Percentiles rank a stretch among this genome's conserved stretches.
Evolutionary conservation across 495 filamentous ascomycete species (phyloP).

Genomic region (Podospora pseudopauciseta): DNA sequence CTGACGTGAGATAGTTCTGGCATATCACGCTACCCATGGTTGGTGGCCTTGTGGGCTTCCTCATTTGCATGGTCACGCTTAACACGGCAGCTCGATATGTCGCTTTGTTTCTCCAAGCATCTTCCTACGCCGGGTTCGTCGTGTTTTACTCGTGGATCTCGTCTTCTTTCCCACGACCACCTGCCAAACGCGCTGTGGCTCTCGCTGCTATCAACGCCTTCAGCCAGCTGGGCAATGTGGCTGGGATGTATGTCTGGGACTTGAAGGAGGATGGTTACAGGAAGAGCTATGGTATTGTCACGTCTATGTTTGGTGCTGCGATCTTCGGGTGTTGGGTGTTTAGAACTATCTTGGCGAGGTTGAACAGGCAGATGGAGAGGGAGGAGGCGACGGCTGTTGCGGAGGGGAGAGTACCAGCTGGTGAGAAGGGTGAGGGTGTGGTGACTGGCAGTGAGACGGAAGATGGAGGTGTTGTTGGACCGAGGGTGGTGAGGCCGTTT

Average conservation of each 20-base stretch:
- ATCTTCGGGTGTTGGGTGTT: conserved; percentile 44
- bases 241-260: conserved; percentile 71
- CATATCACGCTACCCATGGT: conserved; percentile 67
- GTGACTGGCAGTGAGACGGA: background rate
- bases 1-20: conserved; percentile 50
- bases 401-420: background rate
- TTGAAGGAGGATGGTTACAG: conserved; percentile 37
- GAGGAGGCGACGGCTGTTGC: background rate
- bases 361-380: conserved; percentile 60
- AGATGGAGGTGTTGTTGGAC: background rate
- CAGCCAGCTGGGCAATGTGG: conserved; percentile 67
- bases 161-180: conserved; percentile 69
- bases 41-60: conserved; percentile 64
- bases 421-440: background rate
- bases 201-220: conserved; percentile 76
- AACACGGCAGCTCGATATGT: conserved; percentile 66
- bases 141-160: conserved; percentile 75
- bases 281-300: conserved; percentile 47
- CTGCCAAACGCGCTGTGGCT: conserved; percentile 74
- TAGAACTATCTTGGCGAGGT: conserved; percentile 55
- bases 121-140: conserved; percentile 59
- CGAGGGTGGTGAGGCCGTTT: background rate
- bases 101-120: conserved; percentile 67
- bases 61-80: conserved; percentile 66
- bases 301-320: conserved; percentile 64